Base-by-base conservation (phyloP, 176 grass and related monocot species). In the Avena atlantica region DNA sequence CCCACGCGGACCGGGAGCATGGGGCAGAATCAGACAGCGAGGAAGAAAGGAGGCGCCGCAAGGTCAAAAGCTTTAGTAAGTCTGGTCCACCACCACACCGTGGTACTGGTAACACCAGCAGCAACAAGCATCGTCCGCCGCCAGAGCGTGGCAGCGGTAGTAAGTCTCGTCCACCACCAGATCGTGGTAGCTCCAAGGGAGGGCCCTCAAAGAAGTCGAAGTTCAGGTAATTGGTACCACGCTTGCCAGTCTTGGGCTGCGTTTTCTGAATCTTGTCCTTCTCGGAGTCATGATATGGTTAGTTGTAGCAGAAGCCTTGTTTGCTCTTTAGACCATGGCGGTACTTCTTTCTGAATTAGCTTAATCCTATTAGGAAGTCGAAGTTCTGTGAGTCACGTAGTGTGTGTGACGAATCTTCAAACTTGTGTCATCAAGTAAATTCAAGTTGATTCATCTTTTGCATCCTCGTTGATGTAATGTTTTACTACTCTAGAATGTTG, bases 21-120 rank as follows among this genome's bases (percentile, higher is more conserved):
- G 91, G 91, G 6, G 93, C 84, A 14, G 93, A 98, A 76, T 95
- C 93, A 2, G 96, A 98, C 68, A 95, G 89, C 1, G 92, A 95
- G 61, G 96, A 98, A 47, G 96, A 98, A 86, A 90, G 92, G 83
- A 89, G 88, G 64, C 86, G 91, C 61, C 88, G 89, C 82, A 97
- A 94, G 83, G 90, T 51, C 24, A 91, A 91, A 64, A 77, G 78
- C 49, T 84, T 89, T 3, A 50, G 89, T 5, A 92, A 92, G 45
- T 86, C 88, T 0, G 85, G 73, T 15, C 48, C 73, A 52, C 48
- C 73, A 52, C 48, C 73, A 9, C 72, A 75, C 8, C 73, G 73
- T 29, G 73, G 73, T 9, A 50, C 7, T 29, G 49, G 23, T 51
- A 76, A 48, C 70, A 47, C 40, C 23, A 76, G 73, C 73, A 42